Evolutionary conservation across 768 basidiomycete genomes (phyloP).

Genomic region (Lentinula sp.): DNA sequence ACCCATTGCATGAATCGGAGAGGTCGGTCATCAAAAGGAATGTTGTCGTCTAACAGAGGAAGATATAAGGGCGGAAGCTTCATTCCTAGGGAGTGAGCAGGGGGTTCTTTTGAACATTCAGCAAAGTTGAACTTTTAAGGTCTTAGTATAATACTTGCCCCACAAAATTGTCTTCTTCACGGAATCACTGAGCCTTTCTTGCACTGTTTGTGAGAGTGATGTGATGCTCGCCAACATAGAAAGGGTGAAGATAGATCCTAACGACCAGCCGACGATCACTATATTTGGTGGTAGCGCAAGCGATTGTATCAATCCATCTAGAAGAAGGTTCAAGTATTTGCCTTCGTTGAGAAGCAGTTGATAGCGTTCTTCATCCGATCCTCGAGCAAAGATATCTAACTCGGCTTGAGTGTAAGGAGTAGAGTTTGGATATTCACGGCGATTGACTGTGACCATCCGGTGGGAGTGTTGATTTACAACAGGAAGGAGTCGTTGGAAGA

Average conservation of each 20-base stretch:
- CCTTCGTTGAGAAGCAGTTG: conserved; percentile 21
- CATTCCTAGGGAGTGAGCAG: conserved; percentile 15
- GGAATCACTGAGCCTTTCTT: conserved; percentile 12
- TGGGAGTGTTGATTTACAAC: background rate
- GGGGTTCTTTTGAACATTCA: conserved; percentile 13
- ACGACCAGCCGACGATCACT: conserved; percentile 22
- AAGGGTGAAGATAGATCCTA: conserved; percentile 20
- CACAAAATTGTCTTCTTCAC: conserved; percentile 17
- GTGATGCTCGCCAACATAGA: conserved; percentile 16
- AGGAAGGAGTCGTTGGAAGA: background rate
- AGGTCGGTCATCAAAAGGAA: conserved; percentile 13
- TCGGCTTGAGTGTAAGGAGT: conserved; percentile 23
- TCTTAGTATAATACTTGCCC: conserved; percentile 10
- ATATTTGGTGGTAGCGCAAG: conserved; percentile 13
- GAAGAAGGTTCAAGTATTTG: conserved; percentile 19
- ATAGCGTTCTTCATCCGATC: conserved; percentile 13
- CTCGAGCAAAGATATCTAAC: conserved; percentile 8
- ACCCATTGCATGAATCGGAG: conserved; percentile 18
- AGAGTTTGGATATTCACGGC: conserved; percentile 26
- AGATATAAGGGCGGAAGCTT: conserved; percentile 11
- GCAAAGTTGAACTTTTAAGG: background rate
- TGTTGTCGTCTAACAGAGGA: conserved; percentile 17
- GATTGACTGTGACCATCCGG: conserved; percentile 24
- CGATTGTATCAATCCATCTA: conserved; percentile 19
- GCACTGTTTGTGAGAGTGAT: conserved; percentile 10